Percentiles rank a stretch among this genome's conserved stretches.
These are phyloP conservation scores for Volutella citrinella DNA, from an alignment of 2,329 filamentous ascomycete genomes.

Conservation along the genomic window DNA sequence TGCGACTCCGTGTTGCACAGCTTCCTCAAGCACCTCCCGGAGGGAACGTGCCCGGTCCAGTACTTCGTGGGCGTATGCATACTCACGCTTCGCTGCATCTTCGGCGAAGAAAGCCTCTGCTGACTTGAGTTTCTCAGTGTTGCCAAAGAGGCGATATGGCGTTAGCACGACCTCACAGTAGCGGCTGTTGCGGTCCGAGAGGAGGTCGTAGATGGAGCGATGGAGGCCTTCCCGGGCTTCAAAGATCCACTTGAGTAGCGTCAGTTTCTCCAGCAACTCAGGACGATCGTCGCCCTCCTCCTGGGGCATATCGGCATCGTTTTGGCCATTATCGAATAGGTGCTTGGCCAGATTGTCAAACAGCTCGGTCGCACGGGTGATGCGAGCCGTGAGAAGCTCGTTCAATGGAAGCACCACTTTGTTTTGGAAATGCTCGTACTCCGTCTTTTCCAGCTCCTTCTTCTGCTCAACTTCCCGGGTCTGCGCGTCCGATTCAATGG, in stretches of 20 bases:
- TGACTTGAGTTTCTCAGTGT: slow-evolving; percentile 74
- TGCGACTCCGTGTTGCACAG: slow-evolving; percentile 84
- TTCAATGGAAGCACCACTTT: slow-evolving; percentile 82
- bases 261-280: slow-evolving; percentile 90
- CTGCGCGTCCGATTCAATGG: slow-evolving; percentile 73
- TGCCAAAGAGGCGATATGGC: slow-evolving; percentile 73
- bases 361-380: slow-evolving; percentile 69
- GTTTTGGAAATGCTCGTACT: slow-evolving; percentile 82
- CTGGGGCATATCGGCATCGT: slow-evolving; percentile 78
- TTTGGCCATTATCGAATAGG: slow-evolving; percentile 61
- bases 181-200: slow-evolving; percentile 80
- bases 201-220: slow-evolving; percentile 78
- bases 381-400: slow-evolving; percentile 72
- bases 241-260: slow-evolving; percentile 94
- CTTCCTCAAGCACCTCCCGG: slow-evolving; percentile 74
- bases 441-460: slow-evolving; percentile 71
- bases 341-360: slow-evolving; percentile 72
- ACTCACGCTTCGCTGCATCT: slow-evolving; percentile 70
- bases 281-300: slow-evolving; percentile 95
- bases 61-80: slow-evolving; percentile 68
- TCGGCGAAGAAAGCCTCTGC: slow-evolving; percentile 79
- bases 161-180: slow-evolving; percentile 81
- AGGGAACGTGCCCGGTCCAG: slow-evolving; percentile 74
- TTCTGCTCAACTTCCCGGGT: slow-evolving; percentile 66
- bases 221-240: slow-evolving; percentile 88